phyloP scores from a whole-genome alignment of 495 filamentous ascomycete genomes.

The Trichodelitschia bisporula region DNA sequence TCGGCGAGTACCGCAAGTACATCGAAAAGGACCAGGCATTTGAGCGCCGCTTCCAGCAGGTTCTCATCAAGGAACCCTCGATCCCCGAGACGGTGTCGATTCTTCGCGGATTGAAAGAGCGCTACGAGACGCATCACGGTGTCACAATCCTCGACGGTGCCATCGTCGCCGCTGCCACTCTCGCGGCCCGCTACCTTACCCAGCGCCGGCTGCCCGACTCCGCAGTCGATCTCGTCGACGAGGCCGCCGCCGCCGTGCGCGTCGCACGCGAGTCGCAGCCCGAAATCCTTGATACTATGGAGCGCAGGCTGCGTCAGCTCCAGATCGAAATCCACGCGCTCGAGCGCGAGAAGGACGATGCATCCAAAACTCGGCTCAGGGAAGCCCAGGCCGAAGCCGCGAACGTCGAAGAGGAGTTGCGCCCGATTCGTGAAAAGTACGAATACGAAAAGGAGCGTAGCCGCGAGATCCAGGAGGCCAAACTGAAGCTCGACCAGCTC shows the following conservation, averaged over 20 bases:
- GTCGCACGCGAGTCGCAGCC: slow-evolving; percentile 91
- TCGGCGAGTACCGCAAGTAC: slow-evolving; percentile 92
- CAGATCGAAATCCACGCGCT: slow-evolving; percentile 93
- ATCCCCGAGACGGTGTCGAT: slow-evolving; percentile 87
- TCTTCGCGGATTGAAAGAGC: slow-evolving; percentile 85
- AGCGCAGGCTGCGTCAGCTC: slow-evolving; percentile 66
- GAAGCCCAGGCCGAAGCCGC: slow-evolving; percentile 71
- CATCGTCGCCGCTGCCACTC: slow-evolving; percentile 69
- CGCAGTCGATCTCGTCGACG: slow-evolving; percentile 86
- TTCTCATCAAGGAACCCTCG: slow-evolving; percentile 77
- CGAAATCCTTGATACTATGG: slow-evolving; percentile 77
- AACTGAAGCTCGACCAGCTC: slow-evolving; percentile 73
- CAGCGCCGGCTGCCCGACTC: slow-evolving; percentile 80
- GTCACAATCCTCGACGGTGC: slow-evolving; percentile 86
- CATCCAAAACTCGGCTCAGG: slow-evolving; percentile 54
- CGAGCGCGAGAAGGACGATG: slow-evolving; percentile 81
- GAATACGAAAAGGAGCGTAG: slow-evolving; percentile 72
- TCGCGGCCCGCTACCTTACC: slow-evolving; percentile 81
- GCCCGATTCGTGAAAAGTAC: slow-evolving; percentile 84
- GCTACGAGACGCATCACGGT: slow-evolving; percentile 94
- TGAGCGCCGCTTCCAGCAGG: slow-evolving; percentile 95
- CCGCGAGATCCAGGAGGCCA: slow-evolving; percentile 83
- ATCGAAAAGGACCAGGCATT: slow-evolving; percentile 97
- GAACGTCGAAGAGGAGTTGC: slow-evolving; percentile 76
- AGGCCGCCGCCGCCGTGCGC: slow-evolving; percentile 81